Evolutionary conservation across 148 eudicot species (phyloP).

Genomic region (Rhododendron griersonianum): DNA sequence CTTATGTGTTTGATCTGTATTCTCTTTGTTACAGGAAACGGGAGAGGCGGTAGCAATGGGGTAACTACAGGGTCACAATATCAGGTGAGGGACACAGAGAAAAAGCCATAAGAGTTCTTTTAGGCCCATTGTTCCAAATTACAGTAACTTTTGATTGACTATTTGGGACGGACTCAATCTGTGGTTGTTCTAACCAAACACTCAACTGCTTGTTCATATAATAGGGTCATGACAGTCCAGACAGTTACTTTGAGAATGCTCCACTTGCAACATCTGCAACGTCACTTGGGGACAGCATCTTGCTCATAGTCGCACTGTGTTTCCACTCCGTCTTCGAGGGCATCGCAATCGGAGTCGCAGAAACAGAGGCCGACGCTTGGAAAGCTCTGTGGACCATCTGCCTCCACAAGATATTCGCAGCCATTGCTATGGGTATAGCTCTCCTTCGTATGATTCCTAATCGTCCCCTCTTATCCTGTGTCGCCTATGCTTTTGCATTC

Average conservation of each 20-base stretch:
- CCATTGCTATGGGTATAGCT: conserved; percentile 65
- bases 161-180: not conserved
- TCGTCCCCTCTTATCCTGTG: conserved; percentile 51
- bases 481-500: conserved; percentile 53
- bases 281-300: conserved; percentile 52
- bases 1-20: not conserved
- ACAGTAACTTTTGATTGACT: not conserved
- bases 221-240: conserved; percentile 16
- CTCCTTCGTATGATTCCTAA: conserved; percentile 57
- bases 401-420: conserved; percentile 64
- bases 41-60: not conserved
- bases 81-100: conserved; percentile 23
- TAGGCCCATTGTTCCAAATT: not conserved
- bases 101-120: not conserved
- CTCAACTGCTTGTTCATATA: not conserved
- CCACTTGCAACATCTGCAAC: conserved; percentile 32
- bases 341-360: conserved; percentile 59
- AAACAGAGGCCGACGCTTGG: conserved; percentile 57
- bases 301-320: conserved; percentile 53
- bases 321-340: conserved; percentile 73
- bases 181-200: not conserved
- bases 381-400: conserved; percentile 63
- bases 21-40: not conserved
- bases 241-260: conserved; percentile 16
- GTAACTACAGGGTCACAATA: conserved; percentile 4